These are phyloP conservation scores for Spizellomyces sp. DNA, from an alignment of 192 early-diverging fungal species.

Conservation along the genomic window DNA sequence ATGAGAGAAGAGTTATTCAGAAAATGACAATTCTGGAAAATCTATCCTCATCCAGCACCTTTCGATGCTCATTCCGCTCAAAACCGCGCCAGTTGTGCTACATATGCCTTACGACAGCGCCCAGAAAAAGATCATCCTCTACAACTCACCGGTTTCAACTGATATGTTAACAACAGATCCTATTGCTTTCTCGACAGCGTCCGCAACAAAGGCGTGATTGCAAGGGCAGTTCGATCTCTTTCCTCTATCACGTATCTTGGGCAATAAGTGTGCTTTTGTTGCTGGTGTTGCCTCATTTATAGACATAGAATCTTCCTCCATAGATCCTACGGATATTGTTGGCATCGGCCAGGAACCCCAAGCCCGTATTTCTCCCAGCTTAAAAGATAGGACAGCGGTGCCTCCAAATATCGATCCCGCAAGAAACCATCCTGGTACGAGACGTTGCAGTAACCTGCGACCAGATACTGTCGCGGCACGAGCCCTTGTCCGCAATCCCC, in stretches of 20 bases:
- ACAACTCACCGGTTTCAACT: slow-evolving; percentile 39
- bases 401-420: background rate
- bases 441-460: background rate
- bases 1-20: background rate
- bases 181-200: slow-evolving; percentile 47
- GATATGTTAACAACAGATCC: slow-evolving; percentile 53
- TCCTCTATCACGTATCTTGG: background rate
- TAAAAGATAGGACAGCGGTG: slow-evolving; percentile 1
- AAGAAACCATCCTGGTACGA: slow-evolving; percentile 3
- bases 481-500: too few species aligned
- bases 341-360: slow-evolving; percentile 24
- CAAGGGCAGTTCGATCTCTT: background rate
- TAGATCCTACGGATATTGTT: background rate
- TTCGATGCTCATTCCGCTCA: too few species aligned
- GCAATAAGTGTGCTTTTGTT: background rate
- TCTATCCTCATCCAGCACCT: too few species aligned
- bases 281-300: background rate
- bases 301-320: background rate
- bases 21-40: too few species aligned
- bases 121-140: slow-evolving; percentile 1
- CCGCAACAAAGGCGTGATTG: slow-evolving; percentile 45
- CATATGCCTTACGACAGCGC: too few species aligned
- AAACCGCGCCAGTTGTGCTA: too few species aligned
- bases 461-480: too few species aligned
- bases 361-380: slow-evolving; percentile 13